Conservation (phyloP, 352 stramenopile genomes). For the Phytophthora niederhauseri region DNA sequence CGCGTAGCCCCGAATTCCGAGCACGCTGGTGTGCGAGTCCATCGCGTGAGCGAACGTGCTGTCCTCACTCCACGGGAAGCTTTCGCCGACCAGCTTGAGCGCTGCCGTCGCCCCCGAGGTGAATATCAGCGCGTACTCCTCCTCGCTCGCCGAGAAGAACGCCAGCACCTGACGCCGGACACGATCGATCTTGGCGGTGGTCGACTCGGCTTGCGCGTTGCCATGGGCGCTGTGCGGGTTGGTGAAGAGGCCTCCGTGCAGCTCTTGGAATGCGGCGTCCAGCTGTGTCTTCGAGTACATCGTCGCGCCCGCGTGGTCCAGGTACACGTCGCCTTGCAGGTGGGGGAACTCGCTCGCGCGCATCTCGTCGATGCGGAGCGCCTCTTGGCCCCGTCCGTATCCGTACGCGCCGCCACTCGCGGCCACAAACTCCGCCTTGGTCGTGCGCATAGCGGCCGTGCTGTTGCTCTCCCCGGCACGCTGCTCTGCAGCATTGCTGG, state of each 20-base stretch:
- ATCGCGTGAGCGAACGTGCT: slow-evolving; percentile 66
- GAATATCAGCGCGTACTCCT: slow-evolving; percentile 85
- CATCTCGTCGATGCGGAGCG: slow-evolving; percentile 49
- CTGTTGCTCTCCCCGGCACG: slow-evolving; percentile 3
- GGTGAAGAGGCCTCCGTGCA: slow-evolving; percentile 56
- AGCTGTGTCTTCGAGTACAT: slow-evolving; percentile 78
- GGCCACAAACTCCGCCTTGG: slow-evolving; percentile 38
- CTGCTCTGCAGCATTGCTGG: slow-evolving; percentile 3
- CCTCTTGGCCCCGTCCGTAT: slow-evolving; percentile 25
- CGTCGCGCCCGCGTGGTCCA: slow-evolving; percentile 88
- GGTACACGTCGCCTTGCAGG: slow-evolving; percentile 60
- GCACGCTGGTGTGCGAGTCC: slow-evolving; percentile 77
- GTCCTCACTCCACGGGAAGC: slow-evolving; percentile 67
- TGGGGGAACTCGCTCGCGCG: slow-evolving; percentile 51
- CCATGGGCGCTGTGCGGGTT: slow-evolving; percentile 67
- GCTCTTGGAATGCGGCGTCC: slow-evolving; percentile 48
- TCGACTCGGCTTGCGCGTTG: slow-evolving; percentile 40
- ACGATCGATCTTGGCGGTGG: slow-evolving; percentile 46
- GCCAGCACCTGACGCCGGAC: slow-evolving; percentile 56
- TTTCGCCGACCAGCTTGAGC: slow-evolving; percentile 84
- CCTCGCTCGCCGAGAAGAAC: slow-evolving; percentile 72
- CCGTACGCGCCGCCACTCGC: slow-evolving; percentile 38
- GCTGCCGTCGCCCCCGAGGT: slow-evolving; percentile 82
- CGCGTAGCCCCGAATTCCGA: slow-evolving; percentile 66
- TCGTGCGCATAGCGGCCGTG: slow-evolving; percentile 7